Evolutionary conservation across 2,329 filamentous ascomycete genomes (phyloP).

Genomic region (Alternaria panax): DNA sequence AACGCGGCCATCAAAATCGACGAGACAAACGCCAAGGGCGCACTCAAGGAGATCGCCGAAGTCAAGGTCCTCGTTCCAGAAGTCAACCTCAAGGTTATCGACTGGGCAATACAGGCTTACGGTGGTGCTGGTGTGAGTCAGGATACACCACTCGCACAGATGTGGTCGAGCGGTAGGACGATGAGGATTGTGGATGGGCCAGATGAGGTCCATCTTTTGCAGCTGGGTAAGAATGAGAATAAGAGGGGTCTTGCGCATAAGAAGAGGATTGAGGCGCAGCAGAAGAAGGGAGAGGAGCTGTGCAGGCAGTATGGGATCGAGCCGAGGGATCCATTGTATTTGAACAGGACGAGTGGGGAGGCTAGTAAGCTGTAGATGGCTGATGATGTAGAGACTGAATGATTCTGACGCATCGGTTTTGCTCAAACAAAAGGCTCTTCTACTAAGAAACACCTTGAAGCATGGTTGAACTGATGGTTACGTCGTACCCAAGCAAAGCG

Average conservation of each 20-base stretch:
- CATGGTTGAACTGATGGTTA: too few species aligned
- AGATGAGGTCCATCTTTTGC: constrained; percentile 85
- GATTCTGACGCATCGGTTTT: too few species aligned
- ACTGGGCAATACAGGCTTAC: constrained; percentile 91
- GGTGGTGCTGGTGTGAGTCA: constrained; percentile 91
- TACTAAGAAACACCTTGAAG: not conserved
- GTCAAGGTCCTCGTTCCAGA: constrained; percentile 91
- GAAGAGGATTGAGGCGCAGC: constrained; percentile 69
- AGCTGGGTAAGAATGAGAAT: constrained; percentile 83
- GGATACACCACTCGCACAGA: constrained; percentile 82
- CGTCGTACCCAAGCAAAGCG: too few species aligned
- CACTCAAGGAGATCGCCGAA: constrained; percentile 91
- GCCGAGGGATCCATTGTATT: constrained; percentile 51
- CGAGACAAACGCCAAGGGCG: constrained; percentile 83
- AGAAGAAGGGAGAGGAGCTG: constrained; percentile 69
- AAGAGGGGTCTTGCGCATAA: constrained; percentile 69
- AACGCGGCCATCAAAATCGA: constrained; percentile 98
- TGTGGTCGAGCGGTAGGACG: constrained; percentile 83
- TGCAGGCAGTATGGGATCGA: constrained; percentile 65
- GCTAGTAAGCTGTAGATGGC: constrained; percentile 50
- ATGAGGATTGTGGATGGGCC: constrained; percentile 90
- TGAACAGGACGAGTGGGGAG: constrained; percentile 53
- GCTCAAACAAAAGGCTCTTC: too few species aligned
- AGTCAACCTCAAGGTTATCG: constrained; percentile 84
- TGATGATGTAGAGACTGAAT: too few species aligned